A percentile compares a stretch with the other conserved stretches of the same genome.
phyloP scores from a whole-genome alignment of 2,329 filamentous ascomycete genomes.

The Huntiella decipiens region DNA sequence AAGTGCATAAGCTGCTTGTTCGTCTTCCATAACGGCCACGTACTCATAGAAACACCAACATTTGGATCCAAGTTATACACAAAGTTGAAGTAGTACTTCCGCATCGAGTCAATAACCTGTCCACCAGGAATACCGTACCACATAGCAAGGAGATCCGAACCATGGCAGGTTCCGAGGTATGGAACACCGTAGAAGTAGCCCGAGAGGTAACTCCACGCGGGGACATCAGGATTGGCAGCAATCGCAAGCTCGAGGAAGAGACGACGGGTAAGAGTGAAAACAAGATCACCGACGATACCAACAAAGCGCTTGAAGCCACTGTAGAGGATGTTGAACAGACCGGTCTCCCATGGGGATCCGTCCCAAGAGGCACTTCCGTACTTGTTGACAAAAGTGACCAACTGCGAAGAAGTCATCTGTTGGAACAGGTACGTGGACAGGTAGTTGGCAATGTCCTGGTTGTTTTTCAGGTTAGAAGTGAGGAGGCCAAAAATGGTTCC shows the following conservation, averaged over 20 bases:
- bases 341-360: conserved; percentile 42
- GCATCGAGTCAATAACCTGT: conserved; percentile 27
- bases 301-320: conserved; percentile 46
- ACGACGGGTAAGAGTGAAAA: conserved; percentile 25
- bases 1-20: conserved; percentile 18
- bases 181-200: conserved; percentile 41
- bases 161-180: conserved; percentile 45
- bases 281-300: conserved; percentile 43
- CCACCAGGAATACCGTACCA: conserved; percentile 32
- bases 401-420: conserved; percentile 19
- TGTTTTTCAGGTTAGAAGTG: conserved; percentile 38
- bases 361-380: conserved; percentile 34
- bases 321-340: conserved; percentile 38
- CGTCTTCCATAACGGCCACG: conserved; percentile 24
- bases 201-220: conserved; percentile 40
- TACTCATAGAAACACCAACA: conserved; percentile 16
- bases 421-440: conserved; percentile 31
- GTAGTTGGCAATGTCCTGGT: conserved; percentile 32
- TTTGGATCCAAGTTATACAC: conserved; percentile 39
- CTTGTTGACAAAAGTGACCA: conserved; percentile 31
- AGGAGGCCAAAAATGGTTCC: conserved; percentile 43
- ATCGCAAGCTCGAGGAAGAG: conserved; percentile 27
- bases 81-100: conserved; percentile 40
- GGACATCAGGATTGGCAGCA: conserved; percentile 24
- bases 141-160: conserved; percentile 33